These are phyloP conservation scores for Infundibulicybe gibba DNA, from an alignment of 768 basidiomycete species.

Conservation along the genomic window DNA sequence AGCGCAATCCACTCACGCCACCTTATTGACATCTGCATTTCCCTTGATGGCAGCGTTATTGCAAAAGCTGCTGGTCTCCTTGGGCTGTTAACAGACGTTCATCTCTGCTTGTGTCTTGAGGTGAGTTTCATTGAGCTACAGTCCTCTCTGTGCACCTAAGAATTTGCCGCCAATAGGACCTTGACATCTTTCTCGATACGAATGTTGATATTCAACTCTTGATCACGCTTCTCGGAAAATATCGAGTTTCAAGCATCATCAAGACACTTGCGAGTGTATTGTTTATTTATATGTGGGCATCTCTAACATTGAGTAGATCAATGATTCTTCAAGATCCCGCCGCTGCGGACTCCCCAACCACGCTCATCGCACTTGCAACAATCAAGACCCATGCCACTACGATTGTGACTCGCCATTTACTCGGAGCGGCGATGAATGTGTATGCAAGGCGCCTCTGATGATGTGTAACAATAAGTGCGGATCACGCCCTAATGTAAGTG, in stretches of 20 bases:
- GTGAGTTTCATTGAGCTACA: constrained; percentile 14
- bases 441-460: no score
- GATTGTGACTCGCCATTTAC: constrained; percentile 6
- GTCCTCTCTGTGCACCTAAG: not conserved
- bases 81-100: constrained; percentile 13
- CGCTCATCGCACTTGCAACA: constrained; percentile 2
- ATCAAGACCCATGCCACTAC: constrained; percentile 7
- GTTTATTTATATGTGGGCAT: not conserved
- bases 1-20: constrained; percentile 15
- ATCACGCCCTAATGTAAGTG: no score
- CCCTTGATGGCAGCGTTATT: constrained; percentile 18
- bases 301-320: not conserved
- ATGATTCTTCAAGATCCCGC: not conserved
- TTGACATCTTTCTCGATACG: constrained; percentile 26
- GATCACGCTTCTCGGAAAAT: constrained; percentile 19
- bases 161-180: constrained; percentile 17
- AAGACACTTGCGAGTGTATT: constrained; percentile 16
- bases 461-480: no score
- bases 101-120: constrained; percentile 38
- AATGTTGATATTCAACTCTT: constrained; percentile 21
- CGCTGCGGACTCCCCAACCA: constrained; percentile 7
- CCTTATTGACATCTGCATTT: constrained; percentile 28
- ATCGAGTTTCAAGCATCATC: constrained; percentile 15
- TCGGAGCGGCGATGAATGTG: no score
- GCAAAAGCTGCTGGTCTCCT: constrained; percentile 17